A percentile compares a stretch with the other conserved stretches of the same genome.
Evolutionary conservation across 225 moss, liverwort and hornwort species (phyloP).

Genomic region (Anthoceros angustus): DNA sequence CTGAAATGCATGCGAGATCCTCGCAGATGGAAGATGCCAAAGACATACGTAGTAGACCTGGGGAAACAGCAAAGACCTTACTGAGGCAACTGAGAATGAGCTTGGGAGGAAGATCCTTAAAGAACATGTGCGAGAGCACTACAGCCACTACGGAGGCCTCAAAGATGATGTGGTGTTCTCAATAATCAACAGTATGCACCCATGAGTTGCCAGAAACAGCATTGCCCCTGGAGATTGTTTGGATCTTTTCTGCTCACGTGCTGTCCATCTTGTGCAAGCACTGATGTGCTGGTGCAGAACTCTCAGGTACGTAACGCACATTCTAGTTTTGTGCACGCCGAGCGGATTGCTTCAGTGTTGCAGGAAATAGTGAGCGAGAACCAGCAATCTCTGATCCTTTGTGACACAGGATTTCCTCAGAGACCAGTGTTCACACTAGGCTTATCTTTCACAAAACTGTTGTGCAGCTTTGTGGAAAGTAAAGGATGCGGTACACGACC

Average conservation of each 20-base stretch:
- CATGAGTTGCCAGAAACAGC: background rate
- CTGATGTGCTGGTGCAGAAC: conserved; percentile 37
- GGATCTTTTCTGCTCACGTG: background rate
- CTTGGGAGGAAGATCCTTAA: conserved; percentile 16
- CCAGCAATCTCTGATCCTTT: background rate
- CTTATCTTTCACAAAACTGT: no score
- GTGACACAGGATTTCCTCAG: no score
- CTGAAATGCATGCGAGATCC: no score
- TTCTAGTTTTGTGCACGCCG: background rate
- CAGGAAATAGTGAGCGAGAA: conserved; percentile 6
- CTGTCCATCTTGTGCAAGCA: background rate
- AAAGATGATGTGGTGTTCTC: conserved; percentile 24
- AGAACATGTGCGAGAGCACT: conserved; percentile 12
- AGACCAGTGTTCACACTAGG: no score
- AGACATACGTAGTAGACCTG: conserved; percentile 29
- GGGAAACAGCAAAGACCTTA: conserved; percentile 27
- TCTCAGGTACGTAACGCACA: conserved; percentile 16
- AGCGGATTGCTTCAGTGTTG: conserved; percentile 17
- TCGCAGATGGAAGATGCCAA: conserved; percentile 19
- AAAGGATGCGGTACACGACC: no score
- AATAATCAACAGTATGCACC: conserved; percentile 35
- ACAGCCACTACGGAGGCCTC: conserved; percentile 9
- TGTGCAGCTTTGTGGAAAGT: no score
- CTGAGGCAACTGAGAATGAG: conserved; percentile 16
- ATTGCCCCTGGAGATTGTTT: background rate